phyloP scores from a whole-genome alignment of 2,329 filamentous ascomycete genomes.

The Diaporthe citriasiana region DNA sequence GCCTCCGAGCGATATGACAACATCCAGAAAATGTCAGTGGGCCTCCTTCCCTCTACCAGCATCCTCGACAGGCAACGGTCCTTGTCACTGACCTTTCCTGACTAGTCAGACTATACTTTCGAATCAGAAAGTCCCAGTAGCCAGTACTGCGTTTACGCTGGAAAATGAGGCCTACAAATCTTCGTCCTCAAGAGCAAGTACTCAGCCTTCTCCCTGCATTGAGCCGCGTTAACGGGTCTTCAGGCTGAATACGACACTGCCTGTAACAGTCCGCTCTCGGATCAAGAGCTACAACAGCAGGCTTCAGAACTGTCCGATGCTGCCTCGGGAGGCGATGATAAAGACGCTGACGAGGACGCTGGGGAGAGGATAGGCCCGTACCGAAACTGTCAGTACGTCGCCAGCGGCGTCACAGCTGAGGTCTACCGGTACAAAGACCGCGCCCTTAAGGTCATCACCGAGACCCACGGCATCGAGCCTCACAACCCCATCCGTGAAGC shows the following conservation, averaged over 20 bases:
- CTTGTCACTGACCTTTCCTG: not conserved
- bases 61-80: not conserved
- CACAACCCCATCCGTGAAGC: slow-evolving; percentile 88
- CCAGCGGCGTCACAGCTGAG: slow-evolving; percentile 82
- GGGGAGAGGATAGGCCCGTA: slow-evolving; percentile 69
- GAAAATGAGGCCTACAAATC: slow-evolving; percentile 76
- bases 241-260: slow-evolving; percentile 72
- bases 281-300: slow-evolving; percentile 31
- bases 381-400: slow-evolving; percentile 66
- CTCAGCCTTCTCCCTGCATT: not conserved
- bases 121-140: slow-evolving; percentile 40
- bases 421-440: slow-evolving; percentile 78
- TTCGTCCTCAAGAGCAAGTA: slow-evolving; percentile 69
- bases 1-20: slow-evolving; percentile 73
- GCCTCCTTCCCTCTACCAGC: not conserved
- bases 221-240: slow-evolving; percentile 17
- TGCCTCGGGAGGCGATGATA: slow-evolving; percentile 15
- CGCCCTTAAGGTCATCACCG: slow-evolving; percentile 89
- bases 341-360: slow-evolving; percentile 43
- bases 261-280: slow-evolving; percentile 50
- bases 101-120: slow-evolving; percentile 46
- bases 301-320: slow-evolving; percentile 21
- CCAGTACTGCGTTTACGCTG: slow-evolving; percentile 69
- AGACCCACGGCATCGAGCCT: slow-evolving; percentile 79
- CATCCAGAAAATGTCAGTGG: slow-evolving; percentile 73